phyloP scores from a whole-genome alignment of 371 early-diverging fungal genomes.

The Circinella minor region DNA sequence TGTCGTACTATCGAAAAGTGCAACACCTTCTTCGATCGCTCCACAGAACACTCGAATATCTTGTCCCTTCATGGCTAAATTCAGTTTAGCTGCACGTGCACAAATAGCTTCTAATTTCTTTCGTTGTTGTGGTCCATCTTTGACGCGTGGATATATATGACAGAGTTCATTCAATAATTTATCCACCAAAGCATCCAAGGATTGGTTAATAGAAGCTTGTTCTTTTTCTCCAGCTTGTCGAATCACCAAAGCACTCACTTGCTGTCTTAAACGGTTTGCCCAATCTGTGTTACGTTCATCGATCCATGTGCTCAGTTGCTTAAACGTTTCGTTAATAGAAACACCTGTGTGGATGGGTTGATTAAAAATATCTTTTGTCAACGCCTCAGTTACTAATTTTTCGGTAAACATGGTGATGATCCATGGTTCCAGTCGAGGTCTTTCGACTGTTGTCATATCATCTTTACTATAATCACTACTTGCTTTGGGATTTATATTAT shows the following conservation, averaged over 20 bases:
- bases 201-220: constrained; percentile 22
- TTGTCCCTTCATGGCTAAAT: constrained; percentile 50
- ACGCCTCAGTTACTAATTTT: constrained; percentile 36
- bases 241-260: constrained; percentile 41
- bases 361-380: constrained; percentile 32
- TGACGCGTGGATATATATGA: constrained; percentile 33
- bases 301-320: constrained; percentile 44
- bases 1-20: constrained; percentile 26
- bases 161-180: constrained; percentile 25
- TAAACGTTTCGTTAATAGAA: constrained; percentile 41
- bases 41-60: constrained; percentile 39
- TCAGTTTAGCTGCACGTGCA: constrained; percentile 36
- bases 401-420: constrained; percentile 48
- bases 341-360: constrained; percentile 50
- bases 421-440: constrained; percentile 34
- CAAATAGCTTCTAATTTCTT: constrained; percentile 38
- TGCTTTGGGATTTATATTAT: too few relatives aligned
- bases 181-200: constrained; percentile 26
- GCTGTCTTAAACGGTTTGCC: constrained; percentile 48
- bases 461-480: not conserved
- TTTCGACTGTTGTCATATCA: constrained; percentile 2
- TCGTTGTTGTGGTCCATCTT: constrained; percentile 25
- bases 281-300: constrained; percentile 37
- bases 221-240: constrained; percentile 45
- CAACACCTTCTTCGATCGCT: constrained; percentile 36